Percentiles rank a stretch among this genome's conserved stretches.
Evolutionary conservation across 2,329 filamentous ascomycete species (phyloP).

Genomic region (Plenodomus biglobosus): DNA sequence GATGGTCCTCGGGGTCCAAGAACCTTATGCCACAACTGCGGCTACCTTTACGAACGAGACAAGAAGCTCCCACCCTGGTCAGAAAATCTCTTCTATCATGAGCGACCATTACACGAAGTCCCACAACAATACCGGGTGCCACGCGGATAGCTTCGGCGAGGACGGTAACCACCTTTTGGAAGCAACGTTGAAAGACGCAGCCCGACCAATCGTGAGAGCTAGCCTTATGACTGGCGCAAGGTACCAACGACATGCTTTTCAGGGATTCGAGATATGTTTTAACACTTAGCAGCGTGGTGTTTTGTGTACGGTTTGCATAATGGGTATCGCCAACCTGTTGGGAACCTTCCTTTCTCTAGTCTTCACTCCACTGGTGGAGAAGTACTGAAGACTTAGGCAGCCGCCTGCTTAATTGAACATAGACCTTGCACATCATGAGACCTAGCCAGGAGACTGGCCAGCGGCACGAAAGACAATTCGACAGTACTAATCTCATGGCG

Average conservation of each 20-base stretch:
- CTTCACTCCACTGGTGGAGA: background rate
- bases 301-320: constrained; percentile 2
- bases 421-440: background rate
- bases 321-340: background rate
- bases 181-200: background rate
- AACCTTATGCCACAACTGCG: constrained; percentile 91
- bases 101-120: constrained; percentile 39
- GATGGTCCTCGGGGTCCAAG: constrained; percentile 84
- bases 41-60: constrained; percentile 83
- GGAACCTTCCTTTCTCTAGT: background rate
- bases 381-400: background rate
- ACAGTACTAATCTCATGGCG: background rate
- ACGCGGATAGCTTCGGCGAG: constrained; percentile 6
- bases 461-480: background rate
- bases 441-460: background rate
- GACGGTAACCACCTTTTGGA: background rate
- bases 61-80: constrained; percentile 78
- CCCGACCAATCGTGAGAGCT: background rate
- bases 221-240: background rate
- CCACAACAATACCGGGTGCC: constrained; percentile 18
- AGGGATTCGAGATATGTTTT: constrained; percentile 1
- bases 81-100: constrained; percentile 63
- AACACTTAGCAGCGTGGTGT: constrained; percentile 30
- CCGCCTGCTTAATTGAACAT: background rate
- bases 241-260: background rate